Base-by-base conservation (phyloP, 169 alveolate species). In the Plasmodium ovale region DNA sequence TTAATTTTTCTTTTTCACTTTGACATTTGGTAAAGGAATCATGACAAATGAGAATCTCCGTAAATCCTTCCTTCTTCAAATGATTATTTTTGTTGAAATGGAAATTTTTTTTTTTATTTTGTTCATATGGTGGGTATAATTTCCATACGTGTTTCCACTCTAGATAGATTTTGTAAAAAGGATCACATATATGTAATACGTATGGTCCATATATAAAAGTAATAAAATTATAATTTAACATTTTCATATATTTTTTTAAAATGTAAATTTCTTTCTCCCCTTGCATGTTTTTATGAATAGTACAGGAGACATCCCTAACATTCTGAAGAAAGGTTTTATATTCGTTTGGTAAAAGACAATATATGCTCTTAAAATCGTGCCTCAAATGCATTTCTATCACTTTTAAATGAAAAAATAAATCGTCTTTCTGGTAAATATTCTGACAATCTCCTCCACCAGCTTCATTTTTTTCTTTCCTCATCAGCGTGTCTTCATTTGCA, bases 221-320 rank as follows among this genome's bases (percentile, higher is more conserved):
- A 33, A 79, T 79, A 79, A 79, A 79, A 35, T 64, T 68, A 65
- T 79, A 79, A 27, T 79, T 49, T 67, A 79, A 68, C 51, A 79
- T 29, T 58, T 79, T 79, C 71, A 79, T 65, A 65, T 79, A 79
- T 79, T 79, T 79, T 70, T 79, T 79, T 79, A 79, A 79, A 33
- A 79, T 79, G 58, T 47, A 79, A 49, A 79, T 79, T 79, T 64
- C 79, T 29, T 79, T 79, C 65, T 79, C 89, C 33, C 89, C 89
- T 79, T 79, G 89, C 56, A 65, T 31, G 65, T 65, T 64, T 65
- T 79, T 79, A 58, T 79, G 62, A 64, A 59, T 25, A 58, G 10
- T 79, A 79, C 67, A 79, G 23, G 89, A 42, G 25, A 53, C 37
- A 21, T 37, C 65, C 19, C 82, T 33, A 19, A 79, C 56, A 64